Evolutionary conservation across 148 eudicot genomes (phyloP), one percentile per base, ranked within the genome.

Genomic region (Vaccinium darrowii): DNA sequence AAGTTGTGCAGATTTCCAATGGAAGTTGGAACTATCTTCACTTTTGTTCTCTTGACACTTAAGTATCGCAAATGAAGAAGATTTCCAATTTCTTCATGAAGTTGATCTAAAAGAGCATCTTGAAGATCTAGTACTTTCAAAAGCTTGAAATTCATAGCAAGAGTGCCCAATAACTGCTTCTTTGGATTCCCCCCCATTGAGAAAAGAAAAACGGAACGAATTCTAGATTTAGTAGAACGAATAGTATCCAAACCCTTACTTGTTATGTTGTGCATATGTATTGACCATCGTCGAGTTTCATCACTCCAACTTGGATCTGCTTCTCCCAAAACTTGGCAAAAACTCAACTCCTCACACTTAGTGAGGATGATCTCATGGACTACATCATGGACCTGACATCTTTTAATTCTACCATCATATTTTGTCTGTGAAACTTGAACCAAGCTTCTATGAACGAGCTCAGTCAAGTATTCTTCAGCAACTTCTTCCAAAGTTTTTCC

Each of bases 401-500:
- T 43, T 18, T 27, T 80, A 18, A 54, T 47, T 62, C 69, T 80
- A 16, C 83, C 83, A 39, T 60, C 74, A 0, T 0, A 1, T 7
- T 16, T 43, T 13, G 2, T 60, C 16, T 0, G 0, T 8, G 83
- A 33, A 18, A 63, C 75, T 47, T 60, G 73, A 81, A 81, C 50
- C 76, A 81, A 23, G 11, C 18, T 47, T 81, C 83, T 62, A 65
- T n/a, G 43, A 1, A 63, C 3, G 4, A 81, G 75, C 73, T 81
- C 76, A 25, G 25, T 63, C 19, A 81, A 60, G 33, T 81, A 50
- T 13, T 65, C 73, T 10, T 58, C 83, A 16, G 83, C 83, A 47
- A 81, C 83, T 62, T 81, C 75, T 60, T 81, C 83, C n/a, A 60
- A 36, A 1, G 27, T 47, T 60, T 23, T 63, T 0, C 53, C 74